A percentile compares a stretch with the other conserved stretches of the same genome.
Conservation (phyloP, 257 asterid genomes). For the Nyctanthes arbortristis region DNA sequence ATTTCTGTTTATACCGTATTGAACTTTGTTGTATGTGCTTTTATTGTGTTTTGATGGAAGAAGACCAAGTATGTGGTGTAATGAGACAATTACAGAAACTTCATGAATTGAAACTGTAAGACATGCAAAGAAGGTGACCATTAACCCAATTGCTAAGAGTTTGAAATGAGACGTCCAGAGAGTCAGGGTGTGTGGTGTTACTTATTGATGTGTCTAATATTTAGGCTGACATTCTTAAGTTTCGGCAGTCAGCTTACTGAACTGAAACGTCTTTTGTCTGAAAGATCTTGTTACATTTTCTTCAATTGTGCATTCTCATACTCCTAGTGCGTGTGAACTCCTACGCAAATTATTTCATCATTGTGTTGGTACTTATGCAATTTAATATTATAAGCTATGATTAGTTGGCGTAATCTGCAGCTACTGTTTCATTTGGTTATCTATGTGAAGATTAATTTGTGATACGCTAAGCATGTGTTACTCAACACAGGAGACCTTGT, state of each 20-base stretch:
- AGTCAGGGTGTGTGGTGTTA: too few relatives aligned
- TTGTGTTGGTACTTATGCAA: neutral
- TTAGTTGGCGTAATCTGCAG: neutral
- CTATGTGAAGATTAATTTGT: neutral
- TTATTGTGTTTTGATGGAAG: constrained; percentile 11
- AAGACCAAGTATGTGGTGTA: neutral
- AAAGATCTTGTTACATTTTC: neutral
- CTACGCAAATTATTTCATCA: neutral
- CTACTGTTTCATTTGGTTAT: neutral
- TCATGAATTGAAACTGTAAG: neutral
- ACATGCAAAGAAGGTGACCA: neutral
- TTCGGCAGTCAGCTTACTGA: neutral
- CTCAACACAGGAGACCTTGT: neutral
- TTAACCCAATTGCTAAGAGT: neutral
- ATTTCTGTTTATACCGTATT: constrained; percentile 18
- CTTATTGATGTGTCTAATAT: too few relatives aligned
- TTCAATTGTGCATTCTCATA: neutral
- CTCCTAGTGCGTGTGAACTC: neutral
- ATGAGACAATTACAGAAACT: neutral
- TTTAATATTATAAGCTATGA: neutral
- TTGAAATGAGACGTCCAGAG: neutral
- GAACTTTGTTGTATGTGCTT: constrained; percentile 11
- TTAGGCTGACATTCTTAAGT: neutral
- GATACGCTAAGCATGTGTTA: neutral
- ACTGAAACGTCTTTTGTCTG: neutral